Base-by-base conservation (phyloP, 306 rosid genomes). In the Quercus robur region DNA sequence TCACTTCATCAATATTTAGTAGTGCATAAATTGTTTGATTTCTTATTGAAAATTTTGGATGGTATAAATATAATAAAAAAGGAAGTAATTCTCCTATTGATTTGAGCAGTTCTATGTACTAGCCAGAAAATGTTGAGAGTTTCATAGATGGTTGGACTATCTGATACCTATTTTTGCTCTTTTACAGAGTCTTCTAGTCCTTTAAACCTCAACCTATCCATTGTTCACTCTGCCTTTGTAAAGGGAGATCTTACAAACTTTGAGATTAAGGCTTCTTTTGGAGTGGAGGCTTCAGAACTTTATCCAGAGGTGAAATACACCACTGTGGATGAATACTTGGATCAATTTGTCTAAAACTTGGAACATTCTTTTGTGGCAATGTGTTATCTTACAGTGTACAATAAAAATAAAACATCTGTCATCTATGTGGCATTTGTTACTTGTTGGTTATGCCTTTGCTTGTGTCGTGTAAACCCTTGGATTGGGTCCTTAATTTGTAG, bases 291-390 rank as follows among this genome's bases (percentile, higher is more conserved):
- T 76, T 69, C 87, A 30, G 52, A 84, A 26, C 87, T 89, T 71
- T 89, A 86, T 61, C 90, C 88, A 11, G 90, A 86, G 35, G 87
- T 84, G 25, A 76, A 86, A 59, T 82, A 86, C 84, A 84, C 86
- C 13, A 78, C 74, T 1, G 49, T 76, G 0, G 84, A 85, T 9
- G 77, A 84, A 44, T 86, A 71, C 46, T 51, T 88, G 49, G 23
- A 84, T 41, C 82, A 82, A 21, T 82, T 84, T 35, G 75, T 88
- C 55, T 88, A 82, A 83, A 5, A 35, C 25, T 44, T n/a, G 55
- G 12, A 13, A 5, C 7, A n/a, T 15, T n/a, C n/a, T n/a, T n/a
- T n/a, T n/a, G n/a, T n/a, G n/a, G 55, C 15, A 41, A 20, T 20
- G 7, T 70, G n/a, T 70, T 25, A 19, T 28, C 20, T 56, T 56